These are phyloP conservation scores for Salix exigua DNA, from an alignment of 345 rosid species.

Conservation along the genomic window DNA sequence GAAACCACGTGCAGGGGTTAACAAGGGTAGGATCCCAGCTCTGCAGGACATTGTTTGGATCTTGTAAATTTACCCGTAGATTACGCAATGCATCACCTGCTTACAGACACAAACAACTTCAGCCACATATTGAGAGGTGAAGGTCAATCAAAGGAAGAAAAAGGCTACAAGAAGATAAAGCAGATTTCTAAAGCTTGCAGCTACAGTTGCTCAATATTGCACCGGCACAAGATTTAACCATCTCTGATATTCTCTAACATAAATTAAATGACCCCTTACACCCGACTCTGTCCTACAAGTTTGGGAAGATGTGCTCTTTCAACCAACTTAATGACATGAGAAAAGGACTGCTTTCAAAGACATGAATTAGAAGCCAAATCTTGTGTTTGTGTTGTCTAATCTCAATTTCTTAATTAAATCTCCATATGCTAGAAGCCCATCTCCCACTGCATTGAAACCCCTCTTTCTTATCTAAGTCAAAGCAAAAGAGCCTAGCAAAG, in stretches of 20 bases:
- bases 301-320: neutral
- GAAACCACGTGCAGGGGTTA: conserved; percentile 46
- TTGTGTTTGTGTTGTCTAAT: neutral
- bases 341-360: neutral
- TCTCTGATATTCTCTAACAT: neutral
- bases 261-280: neutral
- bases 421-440: neutral
- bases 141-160: neutral
- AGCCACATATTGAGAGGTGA: neutral
- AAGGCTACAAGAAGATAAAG: neutral
- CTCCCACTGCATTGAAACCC: neutral
- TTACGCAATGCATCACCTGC: conserved; percentile 37
- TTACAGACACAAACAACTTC: neutral
- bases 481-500: neutral
- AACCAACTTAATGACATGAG: neutral
- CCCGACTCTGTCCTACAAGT: neutral
- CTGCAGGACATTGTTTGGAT: conserved; percentile 35
- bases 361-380: neutral
- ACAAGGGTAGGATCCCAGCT: conserved; percentile 41
- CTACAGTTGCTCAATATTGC: neutral
- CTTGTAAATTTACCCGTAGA: conserved; percentile 27
- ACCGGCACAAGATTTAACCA: neutral
- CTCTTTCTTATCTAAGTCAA: neutral
- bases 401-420: neutral
- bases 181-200: neutral